phyloP scores from a whole-genome alignment of 2,329 filamentous ascomycete species.

The Scytalidium sp. region DNA sequence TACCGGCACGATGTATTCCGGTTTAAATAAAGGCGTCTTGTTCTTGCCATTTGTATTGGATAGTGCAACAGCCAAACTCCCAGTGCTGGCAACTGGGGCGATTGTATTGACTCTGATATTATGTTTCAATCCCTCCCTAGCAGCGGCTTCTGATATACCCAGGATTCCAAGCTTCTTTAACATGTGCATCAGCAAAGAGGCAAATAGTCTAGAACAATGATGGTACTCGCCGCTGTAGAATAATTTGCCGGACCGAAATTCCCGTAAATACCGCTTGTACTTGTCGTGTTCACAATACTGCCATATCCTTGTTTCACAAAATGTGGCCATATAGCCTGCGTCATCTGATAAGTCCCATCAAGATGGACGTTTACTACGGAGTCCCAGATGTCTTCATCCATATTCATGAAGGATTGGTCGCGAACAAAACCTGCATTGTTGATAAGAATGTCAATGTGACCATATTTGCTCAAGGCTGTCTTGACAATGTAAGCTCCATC shows the following conservation, averaged over 20 bases:
- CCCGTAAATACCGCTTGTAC: constrained; percentile 85
- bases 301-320: constrained; percentile 98
- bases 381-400: constrained; percentile 93
- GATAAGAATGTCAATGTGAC: constrained; percentile 86
- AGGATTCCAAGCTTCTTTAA: constrained; percentile 76
- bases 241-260: constrained; percentile 94
- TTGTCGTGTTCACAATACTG: constrained; percentile 89
- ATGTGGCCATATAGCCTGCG: constrained; percentile 87
- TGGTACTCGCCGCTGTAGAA: constrained; percentile 56
- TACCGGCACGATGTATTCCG: constrained; percentile 87
- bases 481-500: too few relatives aligned
- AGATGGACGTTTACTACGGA: constrained; percentile 86
- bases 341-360: constrained; percentile 86
- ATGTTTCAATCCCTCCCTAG: constrained; percentile 93
- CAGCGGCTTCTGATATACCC: constrained; percentile 91
- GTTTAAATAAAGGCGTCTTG: constrained; percentile 66
- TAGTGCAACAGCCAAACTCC: too few relatives aligned
- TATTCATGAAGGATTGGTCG: constrained; percentile 74
- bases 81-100: constrained; percentile 88
- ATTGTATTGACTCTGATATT: constrained; percentile 92
- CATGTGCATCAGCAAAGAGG: too few relatives aligned
- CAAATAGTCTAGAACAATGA: constrained; percentile 1
- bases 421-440: constrained; percentile 89
- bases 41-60: too few relatives aligned
- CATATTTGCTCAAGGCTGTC: too few relatives aligned